Percentiles rank a stretch among this genome's conserved stretches.
phyloP scores from a whole-genome alignment of 2,329 filamentous ascomycete genomes.

The Calycina herbarum region DNA sequence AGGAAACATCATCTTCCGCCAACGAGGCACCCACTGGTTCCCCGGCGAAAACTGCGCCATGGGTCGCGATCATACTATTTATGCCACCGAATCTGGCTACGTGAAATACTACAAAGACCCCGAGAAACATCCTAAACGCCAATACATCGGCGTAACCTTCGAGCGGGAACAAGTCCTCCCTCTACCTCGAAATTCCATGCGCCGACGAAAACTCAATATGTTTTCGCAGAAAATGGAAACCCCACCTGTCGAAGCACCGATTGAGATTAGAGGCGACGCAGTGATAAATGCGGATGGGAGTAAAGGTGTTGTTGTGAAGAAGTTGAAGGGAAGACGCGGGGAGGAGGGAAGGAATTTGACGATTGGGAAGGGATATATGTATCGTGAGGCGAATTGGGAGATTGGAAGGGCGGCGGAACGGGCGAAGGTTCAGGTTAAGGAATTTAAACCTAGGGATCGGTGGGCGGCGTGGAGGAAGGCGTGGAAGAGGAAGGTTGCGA shows the following conservation, averaged over 20 bases:
- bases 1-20: constrained; percentile 97
- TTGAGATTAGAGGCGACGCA: constrained; percentile 17
- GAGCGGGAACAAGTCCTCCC: constrained; percentile 79
- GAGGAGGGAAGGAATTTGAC: constrained; percentile 40
- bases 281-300: constrained; percentile 18
- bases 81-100: constrained; percentile 79
- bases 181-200: constrained; percentile 69
- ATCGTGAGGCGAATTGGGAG: constrained; percentile 65
- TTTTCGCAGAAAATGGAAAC: constrained; percentile 51
- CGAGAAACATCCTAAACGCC: constrained; percentile 74
- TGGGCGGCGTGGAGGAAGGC: constrained; percentile 67
- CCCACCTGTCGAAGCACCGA: constrained; percentile 22
- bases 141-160: constrained; percentile 94
- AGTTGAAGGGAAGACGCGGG: constrained; percentile 32
- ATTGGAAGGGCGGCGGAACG: constrained; percentile 65
- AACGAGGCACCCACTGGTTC: constrained; percentile 92
- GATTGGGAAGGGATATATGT: constrained; percentile 60
- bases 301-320: constrained; percentile 11
- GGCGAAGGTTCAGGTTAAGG: constrained; percentile 56
- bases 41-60: constrained; percentile 94
- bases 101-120: constrained; percentile 97
- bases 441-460: constrained; percentile 53
- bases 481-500: constrained; percentile 48
- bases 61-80: constrained; percentile 96
- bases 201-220: constrained; percentile 76